Evolutionary conservation across 305 asterid species (phyloP).

Genomic region (Fraxinus angustifolia): DNA sequence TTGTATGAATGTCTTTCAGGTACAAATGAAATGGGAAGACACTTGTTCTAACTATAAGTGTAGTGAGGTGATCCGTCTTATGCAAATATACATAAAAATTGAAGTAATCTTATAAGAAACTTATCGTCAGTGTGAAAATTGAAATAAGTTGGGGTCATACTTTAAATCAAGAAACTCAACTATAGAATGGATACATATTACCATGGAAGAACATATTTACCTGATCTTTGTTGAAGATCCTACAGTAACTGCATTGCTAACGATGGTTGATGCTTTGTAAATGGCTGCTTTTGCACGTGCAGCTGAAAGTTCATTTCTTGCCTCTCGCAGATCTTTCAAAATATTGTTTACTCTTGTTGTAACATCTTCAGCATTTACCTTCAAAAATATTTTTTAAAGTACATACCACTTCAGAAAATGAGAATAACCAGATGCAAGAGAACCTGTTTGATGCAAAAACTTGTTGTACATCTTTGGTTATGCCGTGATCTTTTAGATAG

Average conservation of each 20-base stretch:
- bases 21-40: not conserved
- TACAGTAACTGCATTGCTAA: conserved; percentile 47
- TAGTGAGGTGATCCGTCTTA: not conserved
- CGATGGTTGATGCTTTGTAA: conserved; percentile 67
- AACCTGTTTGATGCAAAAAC: not conserved
- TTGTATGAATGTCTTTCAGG: not conserved
- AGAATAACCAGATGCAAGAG: not conserved
- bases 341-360: conserved; percentile 63
- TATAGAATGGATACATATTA: not conserved
- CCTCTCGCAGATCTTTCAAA: conserved; percentile 71
- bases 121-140: not conserved
- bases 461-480: not conserved
- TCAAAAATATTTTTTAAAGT: conserved; percentile 5
- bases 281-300: conserved; percentile 84
- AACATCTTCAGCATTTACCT: conserved; percentile 95
- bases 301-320: conserved; percentile 66
- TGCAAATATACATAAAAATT: not conserved
- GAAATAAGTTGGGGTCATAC: not conserved
- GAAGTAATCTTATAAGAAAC: not conserved
- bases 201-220: conserved; percentile 28
- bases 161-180: not conserved
- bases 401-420: not conserved
- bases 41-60: not conserved
- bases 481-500: not conserved
- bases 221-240: conserved; percentile 61